Conservation (phyloP, 1,284 basidiomycete species). For the Meira miltonrushii region DNA sequence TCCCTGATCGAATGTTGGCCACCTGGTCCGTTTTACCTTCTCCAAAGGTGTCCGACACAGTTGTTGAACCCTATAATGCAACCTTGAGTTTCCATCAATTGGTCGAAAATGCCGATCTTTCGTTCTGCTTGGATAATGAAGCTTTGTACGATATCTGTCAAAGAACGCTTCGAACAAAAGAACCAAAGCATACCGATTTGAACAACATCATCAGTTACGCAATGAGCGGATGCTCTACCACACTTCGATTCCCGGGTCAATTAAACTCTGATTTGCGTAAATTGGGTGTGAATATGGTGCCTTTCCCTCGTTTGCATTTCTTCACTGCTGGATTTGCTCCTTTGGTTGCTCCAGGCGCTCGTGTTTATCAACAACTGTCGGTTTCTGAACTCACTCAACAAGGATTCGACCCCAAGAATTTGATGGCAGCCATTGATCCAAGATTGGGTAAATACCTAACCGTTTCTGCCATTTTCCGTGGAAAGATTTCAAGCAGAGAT, state of each 20-base stretch:
- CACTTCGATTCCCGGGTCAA: conserved; percentile 87
- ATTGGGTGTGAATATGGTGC: conserved; percentile 76
- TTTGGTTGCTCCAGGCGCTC: conserved; percentile 47
- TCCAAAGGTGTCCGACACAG: conserved; percentile 86
- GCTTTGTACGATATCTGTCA: conserved; percentile 82
- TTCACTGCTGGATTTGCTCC: conserved; percentile 53
- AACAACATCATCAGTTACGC: conserved; percentile 67
- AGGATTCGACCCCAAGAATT: conserved; percentile 51
- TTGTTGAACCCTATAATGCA: conserved; percentile 92
- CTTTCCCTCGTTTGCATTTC: conserved; percentile 54
- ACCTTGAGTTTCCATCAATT: conserved; percentile 85
- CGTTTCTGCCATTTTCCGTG: conserved; percentile 54
- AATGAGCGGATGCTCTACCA: conserved; percentile 85
- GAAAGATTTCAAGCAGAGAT: conserved; percentile 54
- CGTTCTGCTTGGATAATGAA: conserved; percentile 89
- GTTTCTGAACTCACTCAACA: conserved; percentile 47
- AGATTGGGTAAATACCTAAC: conserved; percentile 57
- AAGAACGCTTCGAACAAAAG: conserved; percentile 68
- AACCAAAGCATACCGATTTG: conserved; percentile 44
- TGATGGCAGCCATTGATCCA: conserved; percentile 73
- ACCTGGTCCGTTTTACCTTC: conserved; percentile 89
- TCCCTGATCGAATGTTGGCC: conserved; percentile 73
- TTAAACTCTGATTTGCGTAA: conserved; percentile 90
- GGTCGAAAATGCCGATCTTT: conserved; percentile 79
- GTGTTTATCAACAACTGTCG: conserved; percentile 58